Percentiles rank a stretch among this genome's conserved stretches.
Conservation (phyloP, 768 basidiomycete species). For the Ephemerocybe angulata region DNA sequence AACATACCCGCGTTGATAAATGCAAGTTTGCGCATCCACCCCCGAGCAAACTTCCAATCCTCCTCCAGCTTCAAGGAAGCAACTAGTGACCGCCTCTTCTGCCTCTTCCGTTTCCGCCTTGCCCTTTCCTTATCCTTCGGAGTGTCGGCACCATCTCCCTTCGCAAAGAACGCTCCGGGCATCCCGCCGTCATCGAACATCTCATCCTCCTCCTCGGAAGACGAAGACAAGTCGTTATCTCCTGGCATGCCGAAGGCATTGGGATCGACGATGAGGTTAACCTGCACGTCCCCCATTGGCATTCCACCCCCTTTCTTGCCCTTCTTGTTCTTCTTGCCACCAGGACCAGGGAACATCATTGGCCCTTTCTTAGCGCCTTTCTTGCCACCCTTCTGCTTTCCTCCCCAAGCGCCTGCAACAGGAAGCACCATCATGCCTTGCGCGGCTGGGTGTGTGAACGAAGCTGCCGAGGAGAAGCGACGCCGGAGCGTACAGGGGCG, state of each 20-base stretch:
- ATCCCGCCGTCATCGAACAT: conserved; percentile 30
- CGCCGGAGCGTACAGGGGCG: conserved; percentile 44
- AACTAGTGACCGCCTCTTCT: conserved; percentile 50
- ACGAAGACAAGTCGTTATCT: conserved; percentile 37
- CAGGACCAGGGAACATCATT: conserved; percentile 14
- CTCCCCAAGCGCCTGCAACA: conserved; percentile 41
- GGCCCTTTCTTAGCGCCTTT: conserved; percentile 18
- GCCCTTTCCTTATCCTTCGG: conserved; percentile 17
- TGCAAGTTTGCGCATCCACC: conserved; percentile 49
- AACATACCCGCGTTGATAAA: conserved; percentile 45
- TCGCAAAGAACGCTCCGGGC: conserved; percentile 31
- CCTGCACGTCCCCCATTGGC: conserved; percentile 56
- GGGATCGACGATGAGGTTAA: conserved; percentile 73
- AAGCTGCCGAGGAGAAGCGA: conserved; percentile 31
- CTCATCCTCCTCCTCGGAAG: conserved; percentile 34
- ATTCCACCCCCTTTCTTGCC: conserved; percentile 34
- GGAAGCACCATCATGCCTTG: conserved; percentile 60
- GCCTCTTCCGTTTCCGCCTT: conserved; percentile 28
- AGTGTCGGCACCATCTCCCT: conserved; percentile 16
- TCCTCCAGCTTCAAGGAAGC: conserved; percentile 62
- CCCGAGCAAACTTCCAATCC: conserved; percentile 55
- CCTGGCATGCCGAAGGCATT: conserved; percentile 44
- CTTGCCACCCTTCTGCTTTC: conserved; percentile 26
- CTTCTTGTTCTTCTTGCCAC: conserved; percentile 31
- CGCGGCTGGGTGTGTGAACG: conserved; percentile 14